A percentile compares a stretch with the other conserved stretches of the same genome.
Conservation (phyloP, 2,329 filamentous ascomycete species). For the Fusarium acutatum region DNA sequence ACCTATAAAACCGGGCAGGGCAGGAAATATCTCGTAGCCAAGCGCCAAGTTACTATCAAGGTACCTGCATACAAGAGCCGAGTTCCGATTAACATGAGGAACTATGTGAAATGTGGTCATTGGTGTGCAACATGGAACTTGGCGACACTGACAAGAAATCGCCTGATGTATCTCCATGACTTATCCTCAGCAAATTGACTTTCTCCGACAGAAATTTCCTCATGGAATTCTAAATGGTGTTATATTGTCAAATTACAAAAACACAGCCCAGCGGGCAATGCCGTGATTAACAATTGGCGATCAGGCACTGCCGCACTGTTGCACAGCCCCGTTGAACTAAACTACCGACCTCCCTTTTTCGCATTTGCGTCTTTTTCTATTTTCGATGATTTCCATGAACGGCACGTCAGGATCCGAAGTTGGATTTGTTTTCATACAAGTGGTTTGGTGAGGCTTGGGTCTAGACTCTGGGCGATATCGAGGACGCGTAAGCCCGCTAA, state of each 20-base stretch:
- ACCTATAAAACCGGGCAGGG: not conserved
- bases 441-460: not conserved
- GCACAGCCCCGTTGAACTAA: not conserved
- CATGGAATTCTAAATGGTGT: not conserved
- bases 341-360: not conserved
- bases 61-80: not conserved
- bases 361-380: not conserved
- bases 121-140: not conserved
- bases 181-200: not conserved
- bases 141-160: not conserved
- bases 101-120: not conserved
- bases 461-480: not conserved
- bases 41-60: not conserved
- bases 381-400: not conserved
- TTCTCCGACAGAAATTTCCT: too few relatives aligned
- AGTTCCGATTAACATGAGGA: not conserved
- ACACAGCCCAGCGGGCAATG: not conserved
- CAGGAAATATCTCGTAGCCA: not conserved
- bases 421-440: not conserved
- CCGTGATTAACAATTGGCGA: not conserved
- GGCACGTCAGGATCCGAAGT: not conserved
- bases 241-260: not conserved
- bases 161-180: not conserved
- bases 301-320: not conserved
- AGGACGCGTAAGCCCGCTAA: not conserved